Evolutionary conservation across 1,139 yeast species (phyloP), one percentile per base, ranked within the genome.

Genomic region (Hemisphaericaspora xylanilytica): DNA sequence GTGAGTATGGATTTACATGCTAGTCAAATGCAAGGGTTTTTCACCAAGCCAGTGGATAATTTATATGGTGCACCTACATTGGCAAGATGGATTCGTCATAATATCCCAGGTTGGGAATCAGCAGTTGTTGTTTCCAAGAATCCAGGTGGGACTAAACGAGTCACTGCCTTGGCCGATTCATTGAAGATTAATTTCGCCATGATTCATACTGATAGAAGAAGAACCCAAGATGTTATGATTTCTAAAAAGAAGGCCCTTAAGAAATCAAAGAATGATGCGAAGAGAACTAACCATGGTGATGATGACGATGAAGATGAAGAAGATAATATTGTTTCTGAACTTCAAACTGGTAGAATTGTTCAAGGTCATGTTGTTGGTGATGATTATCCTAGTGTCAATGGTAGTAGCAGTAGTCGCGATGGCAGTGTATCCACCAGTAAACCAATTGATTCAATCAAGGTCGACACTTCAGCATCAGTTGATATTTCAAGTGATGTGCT

Each of bases 81-180:
- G 50, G 97, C 96, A 17, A 80, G 88, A 55, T 94, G 98, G 98
- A 90, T 92, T 56, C 82, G 87, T 53, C 95, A 85, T 59, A 85
- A 92, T 56, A 84, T 94, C 39, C 81, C 82, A 20, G 87, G 90
- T 56, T 87, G 87, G 75, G 72, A 74, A 50, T 79, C 81, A 49
- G 85, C 94, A 4, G 96, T 92, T 32, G 82, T 83, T 31, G 96
- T 88, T 14, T 89, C 97, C 9, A 94, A 94, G 62, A 92, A 94
- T 65, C 97, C 99, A 18, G 98, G 98, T 47, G 99, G 98, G 37
- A 90, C 98, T 17, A 94, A 94, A 61, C 78, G 98, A 51, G 99
- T 92, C 38, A 94, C 99, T 25, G 94, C 97, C 2, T 72, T 94
- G 56, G 98, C 98, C 8, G 99, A 94, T 65, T 81, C 94, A 24